Conservation (phyloP, 371 early-diverging fungal species). For the Lichtheimia ramosa region DNA sequence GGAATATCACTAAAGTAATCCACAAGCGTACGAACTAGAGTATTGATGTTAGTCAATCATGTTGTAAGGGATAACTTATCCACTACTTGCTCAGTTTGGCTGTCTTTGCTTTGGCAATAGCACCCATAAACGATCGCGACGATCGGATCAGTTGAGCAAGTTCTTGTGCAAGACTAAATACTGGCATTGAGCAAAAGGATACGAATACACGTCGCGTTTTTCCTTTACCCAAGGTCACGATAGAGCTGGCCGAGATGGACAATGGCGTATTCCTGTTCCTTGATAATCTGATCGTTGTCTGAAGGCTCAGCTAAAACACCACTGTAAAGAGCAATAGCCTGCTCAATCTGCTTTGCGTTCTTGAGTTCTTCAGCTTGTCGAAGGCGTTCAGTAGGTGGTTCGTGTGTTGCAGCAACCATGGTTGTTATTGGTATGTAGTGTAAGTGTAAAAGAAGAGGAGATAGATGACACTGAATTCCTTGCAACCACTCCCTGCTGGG, state of each 20-base stretch:
- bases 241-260: slow-evolving; percentile 65
- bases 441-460: neutral
- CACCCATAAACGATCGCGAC: slow-evolving; percentile 75
- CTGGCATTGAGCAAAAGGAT: too few species aligned
- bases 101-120: slow-evolving; percentile 94
- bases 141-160: slow-evolving; percentile 81
- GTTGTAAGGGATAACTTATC: too few species aligned
- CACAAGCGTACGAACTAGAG: slow-evolving; percentile 79
- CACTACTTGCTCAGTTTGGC: slow-evolving; percentile 83
- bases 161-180: slow-evolving; percentile 68
- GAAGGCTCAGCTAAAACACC: slow-evolving; percentile 45
- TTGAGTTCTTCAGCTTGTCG: slow-evolving; percentile 52
- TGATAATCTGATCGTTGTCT: slow-evolving; percentile 33
- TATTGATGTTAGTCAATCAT: neutral
- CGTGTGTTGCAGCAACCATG: slow-evolving; percentile 14
- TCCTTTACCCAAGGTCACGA: slow-evolving; percentile 57
- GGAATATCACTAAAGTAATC: slow-evolving; percentile 90
- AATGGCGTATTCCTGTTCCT: slow-evolving; percentile 61
- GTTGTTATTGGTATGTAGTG: neutral
- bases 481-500: too few species aligned
- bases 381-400: slow-evolving; percentile 31
- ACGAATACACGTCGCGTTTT: neutral
- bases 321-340: slow-evolving; percentile 56
- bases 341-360: slow-evolving; percentile 48
- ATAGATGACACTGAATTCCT: slow-evolving; percentile 4